Conservation (phyloP, 1,284 basidiomycete genomes). For the Boletus semigastroideus region DNA sequence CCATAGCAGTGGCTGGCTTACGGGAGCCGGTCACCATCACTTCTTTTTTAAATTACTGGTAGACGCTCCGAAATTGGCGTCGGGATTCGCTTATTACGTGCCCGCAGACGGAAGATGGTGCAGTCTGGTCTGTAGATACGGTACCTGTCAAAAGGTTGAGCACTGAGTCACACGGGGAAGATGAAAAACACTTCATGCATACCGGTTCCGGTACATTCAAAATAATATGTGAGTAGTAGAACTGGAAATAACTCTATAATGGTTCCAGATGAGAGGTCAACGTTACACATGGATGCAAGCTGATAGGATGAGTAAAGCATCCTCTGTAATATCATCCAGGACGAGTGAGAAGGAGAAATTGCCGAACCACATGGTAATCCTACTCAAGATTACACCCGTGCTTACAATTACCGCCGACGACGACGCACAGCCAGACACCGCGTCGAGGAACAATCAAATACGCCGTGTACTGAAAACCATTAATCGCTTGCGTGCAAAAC, state of each 20-base stretch:
- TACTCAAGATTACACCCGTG: too few relatives aligned
- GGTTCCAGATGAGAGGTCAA: not conserved
- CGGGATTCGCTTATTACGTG: not conserved
- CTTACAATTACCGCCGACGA: too few relatives aligned
- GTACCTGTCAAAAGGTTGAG: not conserved
- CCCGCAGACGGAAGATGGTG: not conserved
- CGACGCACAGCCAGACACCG: not conserved
- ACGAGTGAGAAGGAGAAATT: too few relatives aligned
- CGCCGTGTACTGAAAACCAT: too few relatives aligned
- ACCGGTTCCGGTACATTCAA: slow-evolving; percentile 11
- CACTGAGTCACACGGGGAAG: slow-evolving; percentile 2
- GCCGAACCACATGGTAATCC: too few relatives aligned
- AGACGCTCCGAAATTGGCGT: not conserved
- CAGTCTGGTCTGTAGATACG: not conserved
- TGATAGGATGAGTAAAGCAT: not conserved
- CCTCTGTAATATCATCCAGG: too few relatives aligned
- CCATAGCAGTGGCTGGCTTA: slow-evolving; percentile 3
- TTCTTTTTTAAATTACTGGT: not conserved
- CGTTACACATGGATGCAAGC: not conserved
- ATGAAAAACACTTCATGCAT: not conserved
- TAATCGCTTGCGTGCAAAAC: too few relatives aligned
- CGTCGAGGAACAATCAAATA: not conserved
- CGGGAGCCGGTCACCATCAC: slow-evolving; percentile 16
- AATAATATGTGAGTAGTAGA: slow-evolving; percentile 4
- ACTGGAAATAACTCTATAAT: slow-evolving; percentile 16